These are phyloP conservation scores for Neonectria magnoliae DNA, from an alignment of 2,329 filamentous ascomycete genomes.

Conservation along the genomic window DNA sequence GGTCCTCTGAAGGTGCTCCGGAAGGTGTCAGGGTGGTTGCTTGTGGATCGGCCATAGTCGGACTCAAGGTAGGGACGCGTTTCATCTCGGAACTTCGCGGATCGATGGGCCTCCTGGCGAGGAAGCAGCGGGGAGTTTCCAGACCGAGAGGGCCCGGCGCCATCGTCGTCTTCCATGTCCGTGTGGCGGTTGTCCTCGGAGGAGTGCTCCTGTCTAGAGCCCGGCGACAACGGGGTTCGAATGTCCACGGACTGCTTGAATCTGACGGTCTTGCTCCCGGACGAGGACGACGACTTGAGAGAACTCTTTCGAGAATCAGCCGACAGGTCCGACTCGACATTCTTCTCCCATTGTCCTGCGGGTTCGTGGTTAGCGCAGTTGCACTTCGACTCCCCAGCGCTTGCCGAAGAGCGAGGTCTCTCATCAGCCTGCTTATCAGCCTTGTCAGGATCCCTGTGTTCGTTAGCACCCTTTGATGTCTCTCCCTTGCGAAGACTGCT, in stretches of 20 bases:
- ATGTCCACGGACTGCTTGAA: constrained; percentile 39
- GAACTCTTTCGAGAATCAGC: constrained; percentile 32
- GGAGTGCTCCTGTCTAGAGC: constrained; percentile 23
- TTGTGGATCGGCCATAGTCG: constrained; percentile 14
- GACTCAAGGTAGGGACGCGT: constrained; percentile 17
- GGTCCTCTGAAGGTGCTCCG: constrained; percentile 14
- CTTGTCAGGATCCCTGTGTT: constrained; percentile 2
- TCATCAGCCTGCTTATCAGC: constrained; percentile 18
- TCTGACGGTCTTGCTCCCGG: constrained; percentile 39
- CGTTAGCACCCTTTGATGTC: background rate
- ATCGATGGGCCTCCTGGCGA: background rate
- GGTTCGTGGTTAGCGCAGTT: background rate
- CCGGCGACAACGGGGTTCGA: constrained; percentile 23
- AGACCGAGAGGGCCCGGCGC: constrained; percentile 1
- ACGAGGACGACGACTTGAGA: constrained; percentile 31
- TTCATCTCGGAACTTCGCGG: background rate
- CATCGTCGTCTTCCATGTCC: background rate
- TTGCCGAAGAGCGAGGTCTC: constrained; percentile 13
- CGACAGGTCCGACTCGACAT: constrained; percentile 33
- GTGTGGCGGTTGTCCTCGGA: background rate
- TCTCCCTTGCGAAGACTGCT: background rate
- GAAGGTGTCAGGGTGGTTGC: constrained; percentile 3
- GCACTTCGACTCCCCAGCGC: constrained; percentile 6
- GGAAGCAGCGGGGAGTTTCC: constrained; percentile 33
- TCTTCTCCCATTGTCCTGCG: constrained; percentile 19